Conservation (phyloP, 768 basidiomycete genomes). For the Lactarius sp. region DNA sequence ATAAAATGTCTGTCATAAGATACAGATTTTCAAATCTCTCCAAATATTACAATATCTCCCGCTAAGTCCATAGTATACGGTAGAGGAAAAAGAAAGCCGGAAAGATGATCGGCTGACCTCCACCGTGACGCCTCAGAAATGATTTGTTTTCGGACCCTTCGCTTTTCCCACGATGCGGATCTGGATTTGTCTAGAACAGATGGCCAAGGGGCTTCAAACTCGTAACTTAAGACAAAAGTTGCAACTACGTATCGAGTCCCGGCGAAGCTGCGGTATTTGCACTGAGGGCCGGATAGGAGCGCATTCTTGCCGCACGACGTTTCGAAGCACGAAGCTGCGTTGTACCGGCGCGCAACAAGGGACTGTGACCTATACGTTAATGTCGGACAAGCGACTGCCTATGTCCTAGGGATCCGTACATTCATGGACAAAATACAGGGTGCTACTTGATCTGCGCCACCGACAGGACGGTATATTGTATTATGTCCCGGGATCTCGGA, state of each 20-base stretch:
- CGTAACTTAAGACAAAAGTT: neutral
- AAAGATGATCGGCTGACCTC: neutral
- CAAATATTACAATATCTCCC: neutral
- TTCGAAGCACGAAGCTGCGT: neutral
- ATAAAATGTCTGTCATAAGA: neutral
- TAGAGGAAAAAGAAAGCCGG: neutral
- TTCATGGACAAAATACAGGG: neutral
- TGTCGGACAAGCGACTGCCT: neutral
- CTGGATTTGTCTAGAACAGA: neutral
- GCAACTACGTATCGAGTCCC: neutral
- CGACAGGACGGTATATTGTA: conserved; percentile 4
- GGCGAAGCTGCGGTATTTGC: neutral
- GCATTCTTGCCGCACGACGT: neutral
- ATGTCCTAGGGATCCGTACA: neutral
- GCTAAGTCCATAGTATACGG: neutral
- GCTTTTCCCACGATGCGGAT: neutral
- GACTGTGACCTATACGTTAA: neutral
- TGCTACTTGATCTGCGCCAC: conserved; percentile 8
- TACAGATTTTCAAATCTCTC: neutral
- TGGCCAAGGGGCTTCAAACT: neutral
- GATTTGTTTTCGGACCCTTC: neutral
- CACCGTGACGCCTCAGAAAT: neutral
- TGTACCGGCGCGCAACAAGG: neutral
- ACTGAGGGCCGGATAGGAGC: neutral
- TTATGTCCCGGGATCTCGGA: conserved; percentile 2